Base-by-base conservation (phyloP, 2,329 filamentous ascomycete species). In the Microdochium nivale region DNA sequence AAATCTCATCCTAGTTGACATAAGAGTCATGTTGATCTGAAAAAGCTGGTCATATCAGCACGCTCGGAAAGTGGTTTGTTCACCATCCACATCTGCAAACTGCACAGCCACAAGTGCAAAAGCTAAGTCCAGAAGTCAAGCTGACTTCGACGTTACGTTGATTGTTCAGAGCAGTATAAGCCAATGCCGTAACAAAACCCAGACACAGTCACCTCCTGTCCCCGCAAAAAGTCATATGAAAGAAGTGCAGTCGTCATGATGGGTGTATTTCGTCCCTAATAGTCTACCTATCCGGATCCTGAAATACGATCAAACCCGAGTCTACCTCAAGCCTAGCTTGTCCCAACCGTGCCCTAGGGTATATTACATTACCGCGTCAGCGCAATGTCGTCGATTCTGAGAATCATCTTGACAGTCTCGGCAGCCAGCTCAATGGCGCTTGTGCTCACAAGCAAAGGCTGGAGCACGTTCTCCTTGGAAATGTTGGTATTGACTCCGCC, bases 401-500 rank as follows among this genome's bases (percentile, higher is more conserved):
- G 67, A 65, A 84, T 84, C 90, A 96, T 94, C 83, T 97, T 99
- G 62, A 97, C 94, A 55, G 94, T 99, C 80, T 99, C 94, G 8
- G 92, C 91, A 27, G 94, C 94, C 70, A 99, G 73, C 76, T 99
- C 92, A 63, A 99, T 94, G 24, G 94, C 90, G 70, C 92, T 97
- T 52, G 94, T 99, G 79, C 90, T 96, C 56, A 99, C 94, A 55
- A 99, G 76, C 66, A 99, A 76, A 19, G 94, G 94, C 76, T 99
- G 94, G 67, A 99, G 77, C 51, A 99, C 94, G 59, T 96, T 96
- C 78, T 96, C 91, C 69, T 95, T 92, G 54, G 88, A 87, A 66
- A 97, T 97, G 74, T 99, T 95, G 60, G 87, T 84, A 80, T 96
- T 96, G 58, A 99, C 94, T 54, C 94, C 94, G 40, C 94, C 92